These are phyloP conservation scores for Silene latifolia DNA, from an alignment of 148 eudicot genomes.

Conservation along the genomic window DNA sequence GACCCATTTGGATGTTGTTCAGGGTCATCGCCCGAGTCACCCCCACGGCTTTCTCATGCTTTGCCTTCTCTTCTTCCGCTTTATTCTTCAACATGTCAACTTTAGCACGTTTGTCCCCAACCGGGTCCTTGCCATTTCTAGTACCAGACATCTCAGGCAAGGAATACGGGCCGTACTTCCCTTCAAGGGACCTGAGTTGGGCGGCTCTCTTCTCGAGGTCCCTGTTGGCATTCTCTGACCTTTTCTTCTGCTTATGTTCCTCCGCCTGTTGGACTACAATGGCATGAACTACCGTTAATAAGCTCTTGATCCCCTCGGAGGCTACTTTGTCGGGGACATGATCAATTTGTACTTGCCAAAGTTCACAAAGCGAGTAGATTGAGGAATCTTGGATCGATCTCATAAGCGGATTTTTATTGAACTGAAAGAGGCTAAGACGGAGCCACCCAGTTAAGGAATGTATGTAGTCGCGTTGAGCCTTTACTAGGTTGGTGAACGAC, in stretches of 20 bases:
- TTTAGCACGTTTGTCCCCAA: conserved; percentile 62
- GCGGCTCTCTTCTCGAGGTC: conserved; percentile 66
- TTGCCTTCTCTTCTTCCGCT: conserved; percentile 84
- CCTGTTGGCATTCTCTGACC: conserved; percentile 57
- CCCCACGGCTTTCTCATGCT: conserved; percentile 67
- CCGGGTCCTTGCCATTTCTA: conserved; percentile 45
- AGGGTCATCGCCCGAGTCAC: conserved; percentile 75
- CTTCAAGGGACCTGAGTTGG: conserved; percentile 54
- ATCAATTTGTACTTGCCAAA: conserved; percentile 77
- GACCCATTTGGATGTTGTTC: conserved; percentile 83
- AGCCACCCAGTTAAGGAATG: conserved; percentile 90
- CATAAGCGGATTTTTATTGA: conserved; percentile 42
- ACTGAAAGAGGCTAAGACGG: conserved; percentile 89
- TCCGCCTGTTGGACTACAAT: conserved; percentile 74
- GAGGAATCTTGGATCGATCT: conserved; percentile 60
- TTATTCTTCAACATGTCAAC: conserved; percentile 52
- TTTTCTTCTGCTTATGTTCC: conserved; percentile 81
- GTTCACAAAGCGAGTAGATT: conserved; percentile 82
- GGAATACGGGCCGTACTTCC: conserved; percentile 56
- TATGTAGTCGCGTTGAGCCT: conserved; percentile 70
- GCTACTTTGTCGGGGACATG: conserved; percentile 94
- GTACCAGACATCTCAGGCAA: conserved; percentile 31
- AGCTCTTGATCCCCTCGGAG: conserved; percentile 77
- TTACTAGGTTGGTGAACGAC: conserved; percentile 73
- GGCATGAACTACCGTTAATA: conserved; percentile 61